Percentiles rank a stretch among this genome's conserved stretches.
phyloP scores from a whole-genome alignment of 2,329 filamentous ascomycete genomes.

The Colletotrichum sidae region DNA sequence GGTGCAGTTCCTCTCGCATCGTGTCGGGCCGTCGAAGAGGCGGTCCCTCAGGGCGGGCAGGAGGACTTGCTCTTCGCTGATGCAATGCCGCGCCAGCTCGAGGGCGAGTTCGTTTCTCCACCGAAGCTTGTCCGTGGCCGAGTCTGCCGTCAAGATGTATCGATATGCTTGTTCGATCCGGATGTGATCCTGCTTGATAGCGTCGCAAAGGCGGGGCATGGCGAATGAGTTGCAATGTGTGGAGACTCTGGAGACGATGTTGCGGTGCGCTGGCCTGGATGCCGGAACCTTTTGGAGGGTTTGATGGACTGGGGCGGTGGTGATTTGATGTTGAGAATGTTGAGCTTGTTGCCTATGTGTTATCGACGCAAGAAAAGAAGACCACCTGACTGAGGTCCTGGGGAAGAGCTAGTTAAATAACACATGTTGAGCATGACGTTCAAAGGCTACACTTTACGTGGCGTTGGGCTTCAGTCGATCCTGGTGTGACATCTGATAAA shows the following conservation, averaged over 20 bases:
- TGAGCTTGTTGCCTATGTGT: too few relatives aligned
- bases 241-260: too few relatives aligned
- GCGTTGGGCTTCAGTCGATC: slow-evolving; percentile 4
- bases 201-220: slow-evolving; percentile 29
- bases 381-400: too few relatives aligned
- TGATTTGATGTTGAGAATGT: too few relatives aligned
- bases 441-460: neutral
- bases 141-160: slow-evolving; percentile 22
- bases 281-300: neutral
- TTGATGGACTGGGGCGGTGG: neutral
- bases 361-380: too few relatives aligned
- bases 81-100: slow-evolving; percentile 34
- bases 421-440: slow-evolving; percentile 18
- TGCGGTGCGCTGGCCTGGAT: neutral
- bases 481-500: slow-evolving; percentile 17
- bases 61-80: slow-evolving; percentile 31
- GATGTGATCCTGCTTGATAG: slow-evolving; percentile 34
- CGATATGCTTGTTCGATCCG: slow-evolving; percentile 32
- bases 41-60: slow-evolving; percentile 18
- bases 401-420: slow-evolving; percentile 2
- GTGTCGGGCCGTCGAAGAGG: slow-evolving; percentile 19
- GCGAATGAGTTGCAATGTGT: neutral
- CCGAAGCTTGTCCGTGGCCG: slow-evolving; percentile 12
- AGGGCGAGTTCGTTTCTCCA: slow-evolving; percentile 32
- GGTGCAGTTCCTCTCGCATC: slow-evolving; percentile 17